phyloP scores from a whole-genome alignment of 2,329 filamentous ascomycete species.

The Aspergillus ibericus region DNA sequence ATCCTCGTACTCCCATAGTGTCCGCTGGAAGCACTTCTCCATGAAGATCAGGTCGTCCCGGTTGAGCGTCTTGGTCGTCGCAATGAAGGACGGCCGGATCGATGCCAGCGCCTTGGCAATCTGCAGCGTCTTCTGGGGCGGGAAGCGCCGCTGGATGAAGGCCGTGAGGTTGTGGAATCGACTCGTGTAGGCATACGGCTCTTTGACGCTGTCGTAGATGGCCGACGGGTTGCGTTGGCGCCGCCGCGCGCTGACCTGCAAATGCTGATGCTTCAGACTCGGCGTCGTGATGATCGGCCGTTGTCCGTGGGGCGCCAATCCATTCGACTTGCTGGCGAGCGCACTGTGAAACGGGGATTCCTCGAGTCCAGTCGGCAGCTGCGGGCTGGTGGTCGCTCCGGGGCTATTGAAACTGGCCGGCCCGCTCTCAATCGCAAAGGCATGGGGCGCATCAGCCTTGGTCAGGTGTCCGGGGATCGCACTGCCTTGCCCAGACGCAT shows the following conservation, averaged over 20 bases:
- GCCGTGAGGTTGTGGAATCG: slow-evolving; percentile 87
- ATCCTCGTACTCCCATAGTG: slow-evolving; percentile 88
- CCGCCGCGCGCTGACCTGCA: slow-evolving; percentile 46
- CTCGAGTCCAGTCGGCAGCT: slow-evolving; percentile 46
- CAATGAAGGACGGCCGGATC: slow-evolving; percentile 90
- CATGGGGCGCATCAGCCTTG: slow-evolving; percentile 52
- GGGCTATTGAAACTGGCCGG: slow-evolving; percentile 58
- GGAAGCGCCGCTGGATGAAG: slow-evolving; percentile 75
- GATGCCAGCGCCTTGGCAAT: slow-evolving; percentile 86
- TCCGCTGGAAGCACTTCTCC: slow-evolving; percentile 95
- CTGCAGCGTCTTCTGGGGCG: slow-evolving; percentile 71
- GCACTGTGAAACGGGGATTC: slow-evolving; percentile 34
- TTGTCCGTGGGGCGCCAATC: slow-evolving; percentile 33
- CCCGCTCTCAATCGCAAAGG: slow-evolving; percentile 63
- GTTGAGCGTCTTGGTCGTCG: slow-evolving; percentile 85
- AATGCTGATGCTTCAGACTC: slow-evolving; percentile 42
- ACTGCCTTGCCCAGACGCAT: slow-evolving; percentile 34
- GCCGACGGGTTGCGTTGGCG: slow-evolving; percentile 71
- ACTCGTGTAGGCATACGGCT: slow-evolving; percentile 86
- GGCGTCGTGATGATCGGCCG: slow-evolving; percentile 45
- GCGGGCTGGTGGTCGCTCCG: slow-evolving; percentile 57
- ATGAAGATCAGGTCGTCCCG: slow-evolving; percentile 91
- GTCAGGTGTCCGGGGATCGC: slow-evolving; percentile 43
- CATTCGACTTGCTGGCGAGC: slow-evolving; percentile 28
- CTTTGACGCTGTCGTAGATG: slow-evolving; percentile 85